phyloP scores from a whole-genome alignment of 2,329 filamentous ascomycete genomes.

The Apiospora sp. region DNA sequence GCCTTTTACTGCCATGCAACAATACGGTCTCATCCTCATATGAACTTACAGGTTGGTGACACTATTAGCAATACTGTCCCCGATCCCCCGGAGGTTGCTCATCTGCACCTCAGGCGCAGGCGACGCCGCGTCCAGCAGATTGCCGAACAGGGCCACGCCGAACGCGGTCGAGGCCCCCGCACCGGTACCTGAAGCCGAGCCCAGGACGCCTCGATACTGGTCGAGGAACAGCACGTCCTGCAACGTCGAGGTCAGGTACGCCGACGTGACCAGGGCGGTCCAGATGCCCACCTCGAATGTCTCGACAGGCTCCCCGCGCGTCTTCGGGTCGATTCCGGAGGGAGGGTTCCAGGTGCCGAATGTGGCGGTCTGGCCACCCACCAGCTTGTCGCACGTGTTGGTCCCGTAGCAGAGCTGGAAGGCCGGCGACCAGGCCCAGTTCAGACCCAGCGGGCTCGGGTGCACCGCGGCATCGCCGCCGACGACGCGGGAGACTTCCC shows the following conservation, averaged over 20 bases:
- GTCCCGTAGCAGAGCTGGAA: neutral
- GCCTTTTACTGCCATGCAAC: neutral
- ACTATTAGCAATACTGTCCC: neutral
- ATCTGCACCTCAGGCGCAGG: neutral
- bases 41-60: neutral
- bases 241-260: neutral
- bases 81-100: neutral
- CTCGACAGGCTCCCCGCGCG: neutral
- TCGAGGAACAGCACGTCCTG: neutral
- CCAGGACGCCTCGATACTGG: neutral
- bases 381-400: neutral
- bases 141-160: neutral
- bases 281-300: conserved; percentile 4
- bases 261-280: conserved; percentile 2
- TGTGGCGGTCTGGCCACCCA: neutral
- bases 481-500: neutral
- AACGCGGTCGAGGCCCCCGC: neutral
- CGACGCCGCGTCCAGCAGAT: neutral
- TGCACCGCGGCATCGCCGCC: neutral
- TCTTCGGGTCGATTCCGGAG: neutral
- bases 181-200: neutral
- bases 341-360: neutral
- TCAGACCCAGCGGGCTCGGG: neutral
- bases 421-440: neutral
- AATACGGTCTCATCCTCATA: too few relatives aligned